These are phyloP conservation scores for Pinus taeda DNA, from an alignment of 75 land plant genomes.

Conservation along the genomic window DNA sequence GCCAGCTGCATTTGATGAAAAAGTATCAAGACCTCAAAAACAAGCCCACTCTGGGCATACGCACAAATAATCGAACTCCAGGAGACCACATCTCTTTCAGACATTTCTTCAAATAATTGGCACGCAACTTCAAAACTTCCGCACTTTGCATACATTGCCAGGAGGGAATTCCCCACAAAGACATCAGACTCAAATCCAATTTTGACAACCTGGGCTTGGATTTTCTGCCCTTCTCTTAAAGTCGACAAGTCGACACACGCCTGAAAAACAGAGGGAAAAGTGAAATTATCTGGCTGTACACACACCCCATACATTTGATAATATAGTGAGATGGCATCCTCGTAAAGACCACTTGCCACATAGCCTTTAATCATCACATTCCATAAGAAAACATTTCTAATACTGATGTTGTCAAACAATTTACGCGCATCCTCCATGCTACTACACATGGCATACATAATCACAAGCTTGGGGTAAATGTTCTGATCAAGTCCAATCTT, in stretches of 20 bases:
- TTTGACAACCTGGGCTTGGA: no score
- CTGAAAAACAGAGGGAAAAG: slow-evolving; percentile 19
- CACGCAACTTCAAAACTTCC: slow-evolving; percentile 2
- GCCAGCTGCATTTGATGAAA: slow-evolving; percentile 14
- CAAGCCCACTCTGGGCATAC: slow-evolving; percentile 14
- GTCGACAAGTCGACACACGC: slow-evolving; percentile 4
- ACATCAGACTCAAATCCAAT: no score
- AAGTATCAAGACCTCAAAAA: slow-evolving; percentile 11
- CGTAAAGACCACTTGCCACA: slow-evolving; percentile 21
- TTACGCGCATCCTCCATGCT: slow-evolving; percentile 16
- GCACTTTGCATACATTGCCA: slow-evolving; percentile 15
- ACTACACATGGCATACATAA: slow-evolving; percentile 40
- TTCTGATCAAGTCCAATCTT: background rate
- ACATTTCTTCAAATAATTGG: slow-evolving; percentile 6
- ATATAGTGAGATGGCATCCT: slow-evolving; percentile 12
- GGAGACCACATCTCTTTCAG: slow-evolving; percentile 5
- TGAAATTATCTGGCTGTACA: slow-evolving; percentile 19
- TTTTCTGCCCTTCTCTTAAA: background rate
- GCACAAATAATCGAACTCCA: slow-evolving; percentile 28
- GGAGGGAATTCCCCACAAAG: slow-evolving; percentile 10
- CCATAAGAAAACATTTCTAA: slow-evolving; percentile 31
- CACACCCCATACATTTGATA: slow-evolving; percentile 14
- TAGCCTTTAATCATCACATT: slow-evolving; percentile 29
- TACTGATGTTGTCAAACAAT: slow-evolving; percentile 10
- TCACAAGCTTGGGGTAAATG: slow-evolving; percentile 18